These are phyloP conservation scores for Cystobasidium onofrii DNA, from an alignment of 768 basidiomycete genomes.

Conservation along the genomic window DNA sequence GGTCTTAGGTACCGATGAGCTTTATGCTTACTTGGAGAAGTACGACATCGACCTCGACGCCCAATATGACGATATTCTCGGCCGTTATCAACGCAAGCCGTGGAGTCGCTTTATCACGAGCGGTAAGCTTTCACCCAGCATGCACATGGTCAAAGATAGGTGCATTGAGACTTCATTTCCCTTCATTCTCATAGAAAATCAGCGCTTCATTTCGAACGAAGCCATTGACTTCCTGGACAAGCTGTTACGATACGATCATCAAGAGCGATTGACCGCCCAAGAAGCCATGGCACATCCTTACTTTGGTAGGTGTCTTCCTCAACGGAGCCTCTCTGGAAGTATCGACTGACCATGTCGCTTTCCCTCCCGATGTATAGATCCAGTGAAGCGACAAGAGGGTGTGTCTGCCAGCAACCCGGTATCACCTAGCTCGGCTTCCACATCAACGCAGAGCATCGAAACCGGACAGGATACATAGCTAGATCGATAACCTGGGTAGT, in stretches of 20 bases:
- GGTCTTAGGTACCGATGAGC: slow-evolving; percentile 90
- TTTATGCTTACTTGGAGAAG: slow-evolving; percentile 85
- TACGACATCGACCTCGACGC: slow-evolving; percentile 91
- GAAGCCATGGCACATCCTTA: slow-evolving; percentile 90
- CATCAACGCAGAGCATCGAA: slow-evolving; percentile 11
- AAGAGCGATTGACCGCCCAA: slow-evolving; percentile 86
- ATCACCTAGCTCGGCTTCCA: slow-evolving; percentile 2
- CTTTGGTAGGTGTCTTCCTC: slow-evolving; percentile 57
- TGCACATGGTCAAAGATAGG: neutral
- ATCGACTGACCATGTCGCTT: neutral
- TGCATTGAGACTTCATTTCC: neutral
- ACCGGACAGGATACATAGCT: neutral
- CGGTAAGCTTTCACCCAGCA: neutral
- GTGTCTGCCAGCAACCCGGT: neutral
- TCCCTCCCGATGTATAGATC: too few relatives aligned
- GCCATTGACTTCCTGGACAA: slow-evolving; percentile 94
- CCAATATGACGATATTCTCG: slow-evolving; percentile 91
- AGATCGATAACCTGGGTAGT: too few relatives aligned
- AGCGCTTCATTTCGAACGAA: slow-evolving; percentile 91
- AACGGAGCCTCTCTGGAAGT: too few relatives aligned
- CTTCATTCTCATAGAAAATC: slow-evolving; percentile 59
- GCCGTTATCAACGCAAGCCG: slow-evolving; percentile 84
- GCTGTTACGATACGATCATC: slow-evolving; percentile 90
- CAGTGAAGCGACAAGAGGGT: slow-evolving; percentile 16
- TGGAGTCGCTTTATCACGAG: slow-evolving; percentile 94